A percentile compares a stretch with the other conserved stretches of the same genome.
phyloP scores from a whole-genome alignment of 2,329 filamentous ascomycete species.

The Arthrobotrys entomopaga region DNA sequence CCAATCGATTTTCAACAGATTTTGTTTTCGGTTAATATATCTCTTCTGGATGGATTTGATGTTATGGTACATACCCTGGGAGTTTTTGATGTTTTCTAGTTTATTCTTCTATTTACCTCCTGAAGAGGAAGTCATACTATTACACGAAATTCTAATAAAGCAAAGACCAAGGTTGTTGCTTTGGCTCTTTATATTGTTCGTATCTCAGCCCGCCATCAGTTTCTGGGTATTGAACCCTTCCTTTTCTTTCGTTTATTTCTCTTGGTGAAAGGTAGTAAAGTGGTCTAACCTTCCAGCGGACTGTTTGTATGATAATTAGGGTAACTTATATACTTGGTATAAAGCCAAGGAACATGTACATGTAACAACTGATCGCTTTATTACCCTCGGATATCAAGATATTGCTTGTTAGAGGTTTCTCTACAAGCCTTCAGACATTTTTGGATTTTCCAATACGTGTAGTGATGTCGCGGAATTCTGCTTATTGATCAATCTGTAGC shows the following conservation, averaged over 20 bases:
- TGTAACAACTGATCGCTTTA: background rate
- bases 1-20: background rate
- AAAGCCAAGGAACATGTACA: background rate
- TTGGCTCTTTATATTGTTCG: too few relatives aligned
- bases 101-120: conserved; percentile 3
- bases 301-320: conserved; percentile 4
- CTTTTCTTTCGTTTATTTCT: background rate
- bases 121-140: background rate
- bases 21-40: conserved; percentile 10
- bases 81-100: conserved; percentile 32
- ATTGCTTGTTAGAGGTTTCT: background rate
- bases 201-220: too few relatives aligned
- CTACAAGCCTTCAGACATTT: background rate
- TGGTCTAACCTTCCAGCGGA: background rate
- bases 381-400: too few relatives aligned
- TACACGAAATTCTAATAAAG: conserved; percentile 33
- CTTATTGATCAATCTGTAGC: too few relatives aligned
- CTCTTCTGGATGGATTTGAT: conserved; percentile 28
- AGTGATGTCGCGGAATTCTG: too few relatives aligned
- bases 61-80: conserved; percentile 43
- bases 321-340: background rate
- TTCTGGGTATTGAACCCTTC: too few relatives aligned
- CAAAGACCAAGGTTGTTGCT: background rate
- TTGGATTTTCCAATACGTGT: too few relatives aligned
- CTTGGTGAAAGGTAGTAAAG: background rate